These are phyloP conservation scores for Helotiales sp. DNA, from an alignment of 2,329 filamentous ascomycete genomes.

Conservation along the genomic window DNA sequence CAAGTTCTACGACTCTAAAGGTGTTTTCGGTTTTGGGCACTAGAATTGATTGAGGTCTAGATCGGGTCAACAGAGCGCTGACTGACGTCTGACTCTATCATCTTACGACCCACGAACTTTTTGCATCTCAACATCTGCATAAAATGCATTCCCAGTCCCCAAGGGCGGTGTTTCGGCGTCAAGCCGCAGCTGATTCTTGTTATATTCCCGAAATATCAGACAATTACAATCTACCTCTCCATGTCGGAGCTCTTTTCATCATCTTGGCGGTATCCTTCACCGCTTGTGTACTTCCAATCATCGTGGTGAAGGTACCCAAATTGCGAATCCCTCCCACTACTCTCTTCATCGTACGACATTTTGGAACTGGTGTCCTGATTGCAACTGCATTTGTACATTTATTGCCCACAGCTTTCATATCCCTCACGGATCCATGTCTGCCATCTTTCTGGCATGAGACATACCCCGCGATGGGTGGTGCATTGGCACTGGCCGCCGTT, in stretches of 20 bases:
- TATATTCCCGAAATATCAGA: constrained; percentile 4
- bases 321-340: constrained; percentile 7
- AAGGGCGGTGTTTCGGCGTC: constrained; percentile 9
- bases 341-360: constrained; percentile 40
- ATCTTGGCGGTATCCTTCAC: constrained; percentile 13
- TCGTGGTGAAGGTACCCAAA: constrained; percentile 5
- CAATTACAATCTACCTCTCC: constrained; percentile 12
- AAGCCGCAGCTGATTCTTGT: neutral
- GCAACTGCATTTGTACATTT: constrained; percentile 80
- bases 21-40: neutral
- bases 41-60: neutral
- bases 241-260: constrained; percentile 17
- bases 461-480: constrained; percentile 16
- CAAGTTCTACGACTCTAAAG: neutral
- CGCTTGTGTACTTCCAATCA: constrained; percentile 12
- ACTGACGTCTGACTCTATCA: neutral
- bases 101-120: neutral
- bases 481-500: constrained; percentile 13
- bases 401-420: constrained; percentile 64
- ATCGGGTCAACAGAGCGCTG: neutral
- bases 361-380: constrained; percentile 81
- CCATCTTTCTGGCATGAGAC: constrained; percentile 14
- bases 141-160: constrained; percentile 7
- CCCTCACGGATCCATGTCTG: constrained; percentile 56
- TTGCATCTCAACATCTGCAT: neutral